A percentile compares a stretch with the other conserved stretches of the same genome.
These are phyloP conservation scores for Atalantia buxifolia DNA, from an alignment of 345 rosid genomes.

Conservation along the genomic window DNA sequence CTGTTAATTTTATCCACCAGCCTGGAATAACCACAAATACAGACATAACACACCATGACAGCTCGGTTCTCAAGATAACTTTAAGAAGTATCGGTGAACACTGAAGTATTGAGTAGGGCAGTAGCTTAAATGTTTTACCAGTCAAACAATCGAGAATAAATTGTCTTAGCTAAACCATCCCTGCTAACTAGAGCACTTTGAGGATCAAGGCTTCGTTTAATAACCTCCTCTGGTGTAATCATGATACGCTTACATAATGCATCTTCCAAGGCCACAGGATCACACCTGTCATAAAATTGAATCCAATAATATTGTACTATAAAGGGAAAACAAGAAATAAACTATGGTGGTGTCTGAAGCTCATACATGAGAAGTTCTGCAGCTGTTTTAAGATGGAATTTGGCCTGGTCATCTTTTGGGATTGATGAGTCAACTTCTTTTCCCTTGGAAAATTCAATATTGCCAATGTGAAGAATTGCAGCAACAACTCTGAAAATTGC, in stretches of 20 bases:
- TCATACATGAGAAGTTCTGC: constrained; percentile 87
- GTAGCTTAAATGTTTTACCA: constrained; percentile 44
- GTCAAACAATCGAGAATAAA: constrained; percentile 86
- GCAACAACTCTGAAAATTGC: constrained; percentile 97
- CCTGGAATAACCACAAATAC: constrained; percentile 44
- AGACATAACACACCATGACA: neutral
- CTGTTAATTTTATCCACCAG: constrained; percentile 77
- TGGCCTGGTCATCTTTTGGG: constrained; percentile 72
- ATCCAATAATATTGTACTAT: neutral
- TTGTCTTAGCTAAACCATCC: constrained; percentile 90
- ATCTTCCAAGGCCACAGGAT: constrained; percentile 71
- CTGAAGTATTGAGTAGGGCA: neutral
- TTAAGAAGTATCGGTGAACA: neutral
- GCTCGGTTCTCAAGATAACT: neutral
- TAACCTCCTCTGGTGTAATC: constrained; percentile 97
- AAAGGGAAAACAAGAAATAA: neutral
- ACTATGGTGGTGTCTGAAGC: constrained; percentile 8
- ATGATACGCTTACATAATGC: constrained; percentile 94
- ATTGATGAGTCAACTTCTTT: constrained; percentile 85
- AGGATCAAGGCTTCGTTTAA: constrained; percentile 88
- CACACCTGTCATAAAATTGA: constrained; percentile 55
- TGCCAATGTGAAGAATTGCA: constrained; percentile 83
- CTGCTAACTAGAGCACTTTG: constrained; percentile 79
- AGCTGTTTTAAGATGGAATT: constrained; percentile 71
- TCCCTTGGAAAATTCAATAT: constrained; percentile 75